phyloP scores from a whole-genome alignment of 768 basidiomycete species.

The Lactarius tabidus region DNA sequence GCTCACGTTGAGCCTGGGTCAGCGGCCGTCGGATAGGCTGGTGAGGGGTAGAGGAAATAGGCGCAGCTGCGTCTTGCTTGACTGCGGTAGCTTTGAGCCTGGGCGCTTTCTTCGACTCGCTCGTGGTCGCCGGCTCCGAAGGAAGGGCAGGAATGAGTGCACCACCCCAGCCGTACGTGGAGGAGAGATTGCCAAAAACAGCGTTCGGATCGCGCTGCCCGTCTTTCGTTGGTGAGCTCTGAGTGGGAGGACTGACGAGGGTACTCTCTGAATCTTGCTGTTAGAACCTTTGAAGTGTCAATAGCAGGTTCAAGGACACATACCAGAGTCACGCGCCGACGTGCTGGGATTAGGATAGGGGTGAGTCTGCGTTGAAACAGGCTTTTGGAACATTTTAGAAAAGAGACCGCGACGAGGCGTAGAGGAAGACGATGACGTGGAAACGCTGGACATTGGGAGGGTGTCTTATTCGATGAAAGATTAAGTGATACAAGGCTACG shows the following conservation, averaged over 20 bases:
- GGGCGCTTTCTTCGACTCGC: background rate
- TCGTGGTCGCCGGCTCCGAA: background rate
- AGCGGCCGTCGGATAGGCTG: background rate
- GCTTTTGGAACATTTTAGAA: constrained; percentile 5
- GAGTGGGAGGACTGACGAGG: background rate
- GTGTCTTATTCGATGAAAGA: background rate
- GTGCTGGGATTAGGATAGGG: background rate
- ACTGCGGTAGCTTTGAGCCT: background rate
- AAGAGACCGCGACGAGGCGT: background rate
- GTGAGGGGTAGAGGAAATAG: background rate
- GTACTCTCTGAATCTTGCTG: background rate
- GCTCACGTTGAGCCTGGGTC: constrained; percentile 7
- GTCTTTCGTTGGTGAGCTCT: background rate
- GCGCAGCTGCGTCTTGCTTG: background rate
- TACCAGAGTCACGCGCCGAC: background rate
- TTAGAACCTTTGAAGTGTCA: background rate
- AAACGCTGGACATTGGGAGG: background rate
- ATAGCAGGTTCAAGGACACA: background rate
- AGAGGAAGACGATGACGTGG: background rate
- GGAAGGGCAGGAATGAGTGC: background rate
- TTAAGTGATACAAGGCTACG: background rate
- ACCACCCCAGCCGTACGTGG: constrained; percentile 5
- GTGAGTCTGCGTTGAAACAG: background rate
- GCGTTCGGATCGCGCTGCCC: background rate
- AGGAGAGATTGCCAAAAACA: background rate